Conservation (phyloP, 2,329 filamentous ascomycete genomes). For the Pezicula rhizophila region DNA sequence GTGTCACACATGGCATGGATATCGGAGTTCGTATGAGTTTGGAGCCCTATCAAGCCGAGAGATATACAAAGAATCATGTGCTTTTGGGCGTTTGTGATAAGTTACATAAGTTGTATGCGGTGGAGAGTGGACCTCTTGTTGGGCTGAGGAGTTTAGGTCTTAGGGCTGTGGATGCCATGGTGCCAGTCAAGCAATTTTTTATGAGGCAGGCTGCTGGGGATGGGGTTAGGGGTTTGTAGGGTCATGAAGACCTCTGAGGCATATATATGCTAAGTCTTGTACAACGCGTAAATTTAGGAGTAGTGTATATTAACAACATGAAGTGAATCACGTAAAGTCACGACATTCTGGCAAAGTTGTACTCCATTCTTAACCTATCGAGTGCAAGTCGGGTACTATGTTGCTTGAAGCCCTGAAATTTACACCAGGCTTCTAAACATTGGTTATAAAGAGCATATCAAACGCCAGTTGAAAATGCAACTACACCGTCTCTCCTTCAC, state of each 20-base stretch:
- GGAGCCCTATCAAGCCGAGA: constrained; percentile 73
- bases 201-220: constrained; percentile 68
- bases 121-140: constrained; percentile 72
- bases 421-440: too few relatives aligned
- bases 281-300: not conserved
- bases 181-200: constrained; percentile 73
- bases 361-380: too few relatives aligned
- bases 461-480: too few relatives aligned
- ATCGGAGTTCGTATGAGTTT: constrained; percentile 73
- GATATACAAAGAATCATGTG: constrained; percentile 76
- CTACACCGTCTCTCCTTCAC: too few relatives aligned
- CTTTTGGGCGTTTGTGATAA: constrained; percentile 81
- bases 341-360: too few relatives aligned
- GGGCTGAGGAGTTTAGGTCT: constrained; percentile 73
- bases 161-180: constrained; percentile 66
- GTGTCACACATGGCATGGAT: constrained; percentile 79
- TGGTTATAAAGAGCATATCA: too few relatives aligned
- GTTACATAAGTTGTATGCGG: constrained; percentile 86
- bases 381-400: too few relatives aligned
- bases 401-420: too few relatives aligned
- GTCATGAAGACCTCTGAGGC: not conserved
- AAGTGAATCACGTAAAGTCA: too few relatives aligned
- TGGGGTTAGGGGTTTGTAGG: constrained; percentile 38
- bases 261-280: not conserved
- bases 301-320: too few relatives aligned